Percentiles rank a stretch among this genome's conserved stretches.
phyloP scores from a whole-genome alignment of 257 asterid genomes.

The Cinchona pubescens region DNA sequence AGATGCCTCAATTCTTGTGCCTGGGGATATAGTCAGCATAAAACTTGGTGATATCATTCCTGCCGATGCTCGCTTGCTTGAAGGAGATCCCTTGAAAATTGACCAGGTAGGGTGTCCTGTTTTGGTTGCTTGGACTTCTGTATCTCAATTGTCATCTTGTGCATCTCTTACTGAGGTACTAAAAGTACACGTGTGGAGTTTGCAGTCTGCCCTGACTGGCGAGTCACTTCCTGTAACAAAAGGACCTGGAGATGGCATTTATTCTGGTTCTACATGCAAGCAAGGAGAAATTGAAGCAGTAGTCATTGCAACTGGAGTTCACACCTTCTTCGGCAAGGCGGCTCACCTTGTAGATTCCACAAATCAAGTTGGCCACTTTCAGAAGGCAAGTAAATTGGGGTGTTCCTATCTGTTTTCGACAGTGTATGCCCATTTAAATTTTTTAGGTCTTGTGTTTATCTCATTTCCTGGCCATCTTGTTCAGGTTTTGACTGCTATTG shows the following conservation, averaged over 20 bases:
- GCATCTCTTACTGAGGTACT: constrained; percentile 10
- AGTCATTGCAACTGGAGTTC: constrained; percentile 94
- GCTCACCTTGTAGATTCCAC: constrained; percentile 96
- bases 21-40: constrained; percentile 83
- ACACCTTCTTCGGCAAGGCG: constrained; percentile 95
- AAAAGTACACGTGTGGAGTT: constrained; percentile 7
- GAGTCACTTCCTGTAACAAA: constrained; percentile 96
- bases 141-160: not conserved
- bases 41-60: constrained; percentile 94
- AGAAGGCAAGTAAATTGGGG: constrained; percentile 53
- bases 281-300: constrained; percentile 93
- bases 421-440: not conserved
- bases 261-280: constrained; percentile 98
- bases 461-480: constrained; percentile 12
- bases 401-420: constrained; percentile 5
- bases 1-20: constrained; percentile 78
- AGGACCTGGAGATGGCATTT: constrained; percentile 93
- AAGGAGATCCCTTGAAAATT: constrained; percentile 91
- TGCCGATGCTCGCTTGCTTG: constrained; percentile 92
- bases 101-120: constrained; percentile 64
- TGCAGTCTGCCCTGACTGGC: constrained; percentile 96
- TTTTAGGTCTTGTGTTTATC: not conserved
- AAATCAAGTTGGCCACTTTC: constrained; percentile 96
- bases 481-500: constrained; percentile 94
- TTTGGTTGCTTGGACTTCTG: constrained; percentile 10